phyloP scores from a whole-genome alignment of 2,329 filamentous ascomycete species.

The Uncinocarpus reesii region DNA sequence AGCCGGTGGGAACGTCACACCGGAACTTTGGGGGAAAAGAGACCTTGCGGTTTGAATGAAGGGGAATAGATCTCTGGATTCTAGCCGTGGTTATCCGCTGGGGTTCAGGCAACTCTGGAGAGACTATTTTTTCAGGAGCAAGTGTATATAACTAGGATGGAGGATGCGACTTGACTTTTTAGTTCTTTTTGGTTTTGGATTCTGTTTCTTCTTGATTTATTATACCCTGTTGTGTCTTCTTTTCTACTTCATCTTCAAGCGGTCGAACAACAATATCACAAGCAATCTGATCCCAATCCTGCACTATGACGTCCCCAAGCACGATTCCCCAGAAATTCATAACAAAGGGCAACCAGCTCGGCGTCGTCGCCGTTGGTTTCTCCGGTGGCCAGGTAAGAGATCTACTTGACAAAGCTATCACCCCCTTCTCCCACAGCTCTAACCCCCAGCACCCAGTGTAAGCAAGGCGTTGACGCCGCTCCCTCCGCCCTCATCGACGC shows the following conservation, averaged over 20 bases:
- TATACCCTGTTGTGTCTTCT: not conserved
- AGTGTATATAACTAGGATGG: too few relatives aligned
- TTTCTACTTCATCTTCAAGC: too few relatives aligned
- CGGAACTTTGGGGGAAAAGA: not conserved
- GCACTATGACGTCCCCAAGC: constrained; percentile 45
- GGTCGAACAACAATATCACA: too few relatives aligned
- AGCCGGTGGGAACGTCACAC: constrained; percentile 26
- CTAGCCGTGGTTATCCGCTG: constrained; percentile 9
- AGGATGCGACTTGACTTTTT: not conserved
- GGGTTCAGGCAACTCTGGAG: not conserved
- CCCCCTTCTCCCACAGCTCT: too few relatives aligned
- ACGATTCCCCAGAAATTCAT: constrained; percentile 65
- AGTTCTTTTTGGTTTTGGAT: not conserved
- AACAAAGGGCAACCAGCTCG: constrained; percentile 65
- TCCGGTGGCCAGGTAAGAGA: constrained; percentile 77
- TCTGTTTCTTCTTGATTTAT: not conserved
- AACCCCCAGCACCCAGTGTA: too few relatives aligned
- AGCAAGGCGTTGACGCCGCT: constrained; percentile 82
- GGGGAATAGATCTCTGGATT: not conserved
- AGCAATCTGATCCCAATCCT: not conserved
- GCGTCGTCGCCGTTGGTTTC: constrained; percentile 90
- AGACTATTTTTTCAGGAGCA: not conserved
- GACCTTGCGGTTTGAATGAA: not conserved
- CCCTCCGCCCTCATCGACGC: constrained; percentile 80
- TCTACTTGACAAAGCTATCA: too few relatives aligned